phyloP scores from a whole-genome alignment of 768 basidiomycete genomes.

The Gloeopeniophorella convolvens region DNA sequence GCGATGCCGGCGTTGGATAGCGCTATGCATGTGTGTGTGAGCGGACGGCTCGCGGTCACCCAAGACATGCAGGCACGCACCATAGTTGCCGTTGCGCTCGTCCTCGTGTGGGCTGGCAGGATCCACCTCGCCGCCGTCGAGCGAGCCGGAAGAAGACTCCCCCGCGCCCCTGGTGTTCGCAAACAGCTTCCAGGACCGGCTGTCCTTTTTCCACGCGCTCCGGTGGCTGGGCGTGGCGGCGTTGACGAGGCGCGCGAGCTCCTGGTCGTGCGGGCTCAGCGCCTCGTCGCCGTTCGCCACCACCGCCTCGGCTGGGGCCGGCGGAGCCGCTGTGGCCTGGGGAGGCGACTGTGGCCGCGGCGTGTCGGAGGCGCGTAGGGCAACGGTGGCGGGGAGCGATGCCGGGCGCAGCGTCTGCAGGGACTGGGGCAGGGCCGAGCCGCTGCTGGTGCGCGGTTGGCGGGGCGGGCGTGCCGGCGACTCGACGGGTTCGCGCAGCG shows the following conservation, averaged over 20 bases:
- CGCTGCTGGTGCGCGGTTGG: constrained; percentile 24
- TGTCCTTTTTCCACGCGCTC: constrained; percentile 58
- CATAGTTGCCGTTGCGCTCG: constrained; percentile 17
- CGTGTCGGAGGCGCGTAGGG: constrained; percentile 35
- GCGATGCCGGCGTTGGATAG: constrained; percentile 28
- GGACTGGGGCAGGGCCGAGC: constrained; percentile 45
- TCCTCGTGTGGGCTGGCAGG: constrained; percentile 18
- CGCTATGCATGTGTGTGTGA: neutral
- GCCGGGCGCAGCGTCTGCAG: constrained; percentile 55
- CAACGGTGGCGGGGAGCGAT: constrained; percentile 65
- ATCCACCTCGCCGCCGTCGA: constrained; percentile 27
- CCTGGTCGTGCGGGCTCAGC: constrained; percentile 40
- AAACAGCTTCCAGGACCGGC: constrained; percentile 60
- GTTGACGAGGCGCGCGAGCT: constrained; percentile 57
- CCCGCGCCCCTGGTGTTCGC: constrained; percentile 31
- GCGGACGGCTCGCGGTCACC: neutral
- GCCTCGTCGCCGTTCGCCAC: constrained; percentile 15
- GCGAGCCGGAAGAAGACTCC: constrained; percentile 24
- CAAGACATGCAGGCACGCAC: neutral
- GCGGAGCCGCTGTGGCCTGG: neutral
- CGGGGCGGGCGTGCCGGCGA: constrained; percentile 23
- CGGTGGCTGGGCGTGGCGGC: constrained; percentile 66
- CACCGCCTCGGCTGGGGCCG: neutral
- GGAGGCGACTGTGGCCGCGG: constrained; percentile 13
- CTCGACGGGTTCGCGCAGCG: constrained; percentile 29